Conservation (phyloP, 306 rosid genomes). For the Boehmeria nivea region DNA sequence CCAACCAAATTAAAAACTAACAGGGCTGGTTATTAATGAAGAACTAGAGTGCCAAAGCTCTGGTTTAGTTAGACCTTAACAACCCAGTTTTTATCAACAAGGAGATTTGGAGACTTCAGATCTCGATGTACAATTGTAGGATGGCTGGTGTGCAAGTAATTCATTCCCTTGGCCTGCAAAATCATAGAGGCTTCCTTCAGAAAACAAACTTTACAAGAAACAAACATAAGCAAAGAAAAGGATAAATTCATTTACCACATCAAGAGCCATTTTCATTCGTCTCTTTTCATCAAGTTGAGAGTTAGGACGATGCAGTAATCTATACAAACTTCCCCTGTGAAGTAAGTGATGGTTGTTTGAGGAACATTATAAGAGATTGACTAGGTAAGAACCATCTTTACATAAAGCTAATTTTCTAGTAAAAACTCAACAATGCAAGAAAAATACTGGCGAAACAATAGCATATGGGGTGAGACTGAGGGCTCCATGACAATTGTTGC, state of each 20-base stretch:
- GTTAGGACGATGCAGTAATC: conserved; percentile 91
- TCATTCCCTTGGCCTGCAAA: conserved; percentile 96
- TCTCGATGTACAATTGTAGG: conserved; percentile 98
- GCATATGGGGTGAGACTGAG: no score
- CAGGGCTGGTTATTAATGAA: not conserved
- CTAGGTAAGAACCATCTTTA: not conserved
- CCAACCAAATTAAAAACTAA: not conserved
- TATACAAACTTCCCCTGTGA: conserved; percentile 87
- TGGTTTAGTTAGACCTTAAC: conserved; percentile 65
- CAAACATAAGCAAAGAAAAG: conserved; percentile 8
- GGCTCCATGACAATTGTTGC: no score
- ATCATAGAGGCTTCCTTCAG: conserved; percentile 5
- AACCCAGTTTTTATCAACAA: conserved; percentile 95
- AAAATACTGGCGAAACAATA: no score
- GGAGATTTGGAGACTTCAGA: conserved; percentile 94
- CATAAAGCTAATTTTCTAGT: no score
- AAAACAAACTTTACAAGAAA: conserved; percentile 13
- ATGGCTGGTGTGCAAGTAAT: conserved; percentile 95
- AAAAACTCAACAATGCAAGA: no score
- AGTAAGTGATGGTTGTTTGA: conserved; percentile 23
- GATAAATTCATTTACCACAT: conserved; percentile 68
- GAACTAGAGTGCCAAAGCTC: conserved; percentile 9
- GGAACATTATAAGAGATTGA: conserved; percentile 23
- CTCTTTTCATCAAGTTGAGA: conserved; percentile 82
- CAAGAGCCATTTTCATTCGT: conserved; percentile 92